Conservation (phyloP, 2,329 filamentous ascomycete genomes). For the Trichoderma polysporum region DNA sequence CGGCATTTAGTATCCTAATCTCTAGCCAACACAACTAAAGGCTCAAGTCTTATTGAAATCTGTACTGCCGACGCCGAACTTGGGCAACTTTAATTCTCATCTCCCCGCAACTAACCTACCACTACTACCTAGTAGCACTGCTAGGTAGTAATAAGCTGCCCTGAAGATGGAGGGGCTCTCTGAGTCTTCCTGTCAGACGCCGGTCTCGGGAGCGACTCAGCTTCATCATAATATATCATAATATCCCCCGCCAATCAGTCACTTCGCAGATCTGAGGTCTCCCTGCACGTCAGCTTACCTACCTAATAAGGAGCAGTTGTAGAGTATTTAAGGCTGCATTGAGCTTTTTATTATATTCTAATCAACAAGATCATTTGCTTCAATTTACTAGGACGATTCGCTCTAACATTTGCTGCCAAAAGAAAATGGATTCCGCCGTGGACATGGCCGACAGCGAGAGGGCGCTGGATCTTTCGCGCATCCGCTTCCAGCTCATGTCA, state of each 20-base stretch:
- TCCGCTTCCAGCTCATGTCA: slow-evolving; percentile 91
- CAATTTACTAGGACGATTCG: background rate
- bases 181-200: slow-evolving; percentile 1
- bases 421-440: slow-evolving; percentile 88
- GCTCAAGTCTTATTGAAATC: background rate
- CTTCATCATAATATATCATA: background rate
- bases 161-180: slow-evolving; percentile 5
- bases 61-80: background rate
- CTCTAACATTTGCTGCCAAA: background rate
- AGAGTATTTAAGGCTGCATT: background rate
- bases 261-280: background rate
- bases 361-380: background rate
- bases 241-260: background rate
- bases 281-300: slow-evolving; percentile 7
- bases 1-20: background rate
- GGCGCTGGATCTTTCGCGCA: slow-evolving; percentile 85
- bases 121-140: background rate
- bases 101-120: background rate
- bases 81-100: background rate
- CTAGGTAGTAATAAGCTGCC: background rate
- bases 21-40: background rate
- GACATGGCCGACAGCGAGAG: slow-evolving; percentile 82
- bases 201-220: slow-evolving; percentile 14
- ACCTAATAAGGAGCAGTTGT: background rate
- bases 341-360: background rate